Evolutionary conservation across 768 basidiomycete genomes (phyloP), one percentile per base, ranked within the genome.

Genomic region (Hericium coralloides): DNA sequence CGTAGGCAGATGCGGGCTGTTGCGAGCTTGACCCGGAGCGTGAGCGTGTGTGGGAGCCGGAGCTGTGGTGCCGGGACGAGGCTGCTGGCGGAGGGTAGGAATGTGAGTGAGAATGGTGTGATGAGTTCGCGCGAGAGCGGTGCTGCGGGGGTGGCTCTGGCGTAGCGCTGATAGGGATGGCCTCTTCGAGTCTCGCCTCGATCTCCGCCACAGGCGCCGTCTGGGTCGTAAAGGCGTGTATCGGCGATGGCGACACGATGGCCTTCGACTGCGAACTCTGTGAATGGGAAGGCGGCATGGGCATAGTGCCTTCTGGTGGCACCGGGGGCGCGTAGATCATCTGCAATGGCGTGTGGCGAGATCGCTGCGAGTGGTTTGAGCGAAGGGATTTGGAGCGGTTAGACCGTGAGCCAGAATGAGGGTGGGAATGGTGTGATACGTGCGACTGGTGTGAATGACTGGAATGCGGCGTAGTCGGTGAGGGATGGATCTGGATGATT

Each of bases 261-360:
- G 10, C 7, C 22, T 41, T n/a, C 53, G 39, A 15, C 23, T 36
- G 53, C 37, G 53, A 26, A 23, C 26, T 23, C 17, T 23, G 49
- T 2, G 49, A 17, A n/a, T 36, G 49, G 9, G 49, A 22, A 5
- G 43, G 43, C 9, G 43, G 20, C n/a, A 20, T 45, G 2, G 43
- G 43, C 23, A 23, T 50, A 2, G 49, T 18, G 2, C 9, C 20
- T 22, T 50, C 15, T 50, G 53, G 22, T 17, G 15, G 59, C 22
- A 36, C 26, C 23, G 61, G 61, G 9, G 60, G 59, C 3, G 56
- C 38, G 18, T 62, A 60, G 47, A 60, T 59, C 60, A 61, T 62
- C 43, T 62, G 59, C 17, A 58, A 17, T 3, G 56, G n/a, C 12
- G n/a, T 12, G 45, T 50, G 17, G 55, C 51, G 14, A 23, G 55